Evolutionary conservation across 495 filamentous ascomycete species (phyloP).

Genomic region (Penicillium macrosclerotiorum): DNA sequence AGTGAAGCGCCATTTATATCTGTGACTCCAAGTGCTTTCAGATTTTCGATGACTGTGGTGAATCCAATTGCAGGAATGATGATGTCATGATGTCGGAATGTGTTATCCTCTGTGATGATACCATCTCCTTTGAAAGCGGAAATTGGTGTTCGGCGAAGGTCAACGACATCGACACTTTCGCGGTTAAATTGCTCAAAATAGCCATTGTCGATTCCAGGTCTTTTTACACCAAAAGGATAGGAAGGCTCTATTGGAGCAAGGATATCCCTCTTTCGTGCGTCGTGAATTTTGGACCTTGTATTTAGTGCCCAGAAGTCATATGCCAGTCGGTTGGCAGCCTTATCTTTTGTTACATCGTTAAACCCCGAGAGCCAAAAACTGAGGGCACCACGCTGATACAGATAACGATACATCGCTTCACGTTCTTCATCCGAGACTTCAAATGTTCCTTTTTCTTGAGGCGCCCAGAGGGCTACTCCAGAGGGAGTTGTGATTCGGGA

Average conservation of each 20-base stretch:
- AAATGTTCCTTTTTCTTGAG: too few species aligned
- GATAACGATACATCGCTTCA: conserved; percentile 42
- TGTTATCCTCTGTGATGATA: conserved; percentile 23
- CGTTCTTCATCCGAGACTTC: conserved; percentile 50
- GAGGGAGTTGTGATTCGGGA: not conserved
- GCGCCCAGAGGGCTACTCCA: too few species aligned
- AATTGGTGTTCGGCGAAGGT: conserved; percentile 50
- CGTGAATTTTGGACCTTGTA: conserved; percentile 46
- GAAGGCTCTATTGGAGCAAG: conserved; percentile 51
- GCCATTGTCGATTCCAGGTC: conserved; percentile 49
- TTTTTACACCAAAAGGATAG: conserved; percentile 55
- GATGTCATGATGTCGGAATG: conserved; percentile 29
- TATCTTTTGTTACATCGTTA: conserved; percentile 48
- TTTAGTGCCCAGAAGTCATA: conserved; percentile 60
- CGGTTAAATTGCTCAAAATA: conserved; percentile 61
- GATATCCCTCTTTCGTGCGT: conserved; percentile 46
- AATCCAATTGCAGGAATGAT: conserved; percentile 55
- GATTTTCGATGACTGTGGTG: conserved; percentile 45
- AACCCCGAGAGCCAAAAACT: conserved; percentile 52
- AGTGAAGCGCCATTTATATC: conserved; percentile 29
- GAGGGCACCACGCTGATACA: conserved; percentile 53
- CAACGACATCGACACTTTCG: conserved; percentile 53
- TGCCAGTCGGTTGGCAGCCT: conserved; percentile 46
- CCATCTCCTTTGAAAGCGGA: conserved; percentile 41
- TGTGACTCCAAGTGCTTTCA: conserved; percentile 30